These are phyloP conservation scores for Xylariomycetidae sp. DNA, from an alignment of 2,329 filamentous ascomycete genomes.

Conservation along the genomic window DNA sequence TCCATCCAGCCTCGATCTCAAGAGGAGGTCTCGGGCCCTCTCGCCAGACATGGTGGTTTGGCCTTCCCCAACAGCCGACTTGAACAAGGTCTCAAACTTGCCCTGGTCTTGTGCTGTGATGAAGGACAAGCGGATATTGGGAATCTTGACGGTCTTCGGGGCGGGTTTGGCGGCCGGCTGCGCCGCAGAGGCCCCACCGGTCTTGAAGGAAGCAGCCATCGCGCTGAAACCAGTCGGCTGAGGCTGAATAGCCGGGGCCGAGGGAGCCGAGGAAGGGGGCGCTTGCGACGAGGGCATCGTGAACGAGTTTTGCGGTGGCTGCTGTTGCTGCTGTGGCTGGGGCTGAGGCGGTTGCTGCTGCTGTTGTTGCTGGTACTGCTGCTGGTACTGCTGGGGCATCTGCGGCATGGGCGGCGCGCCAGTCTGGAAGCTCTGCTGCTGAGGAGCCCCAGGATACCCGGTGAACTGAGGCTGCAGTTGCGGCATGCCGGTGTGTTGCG, in stretches of 20 bases:
- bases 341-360: constrained; percentile 43
- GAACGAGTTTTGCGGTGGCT: constrained; percentile 41
- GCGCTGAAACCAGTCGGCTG: constrained; percentile 60
- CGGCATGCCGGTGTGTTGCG: constrained; percentile 35
- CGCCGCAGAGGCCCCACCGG: constrained; percentile 35
- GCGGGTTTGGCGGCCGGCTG: constrained; percentile 40
- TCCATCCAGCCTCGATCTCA: constrained; percentile 83
- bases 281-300: constrained; percentile 44
- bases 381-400: constrained; percentile 54
- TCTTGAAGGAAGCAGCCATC: constrained; percentile 62
- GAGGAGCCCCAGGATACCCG: constrained; percentile 34
- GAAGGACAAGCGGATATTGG: constrained; percentile 89
- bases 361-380: constrained; percentile 51
- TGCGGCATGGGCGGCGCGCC: constrained; percentile 54
- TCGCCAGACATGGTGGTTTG: constrained; percentile 87
- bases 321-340: constrained; percentile 35
- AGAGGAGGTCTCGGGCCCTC: constrained; percentile 80
- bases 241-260: constrained; percentile 57
- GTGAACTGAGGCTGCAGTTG: constrained; percentile 43
- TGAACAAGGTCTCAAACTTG: constrained; percentile 97
- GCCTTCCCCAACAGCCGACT: constrained; percentile 80
- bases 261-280: constrained; percentile 38
- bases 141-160: constrained; percentile 68
- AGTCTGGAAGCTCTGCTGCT: constrained; percentile 57
- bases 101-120: constrained; percentile 92